Percentiles rank a stretch among this genome's conserved stretches.
phyloP scores from a whole-genome alignment of 2,329 filamentous ascomycete genomes.

The Diaporthe ampelina region DNA sequence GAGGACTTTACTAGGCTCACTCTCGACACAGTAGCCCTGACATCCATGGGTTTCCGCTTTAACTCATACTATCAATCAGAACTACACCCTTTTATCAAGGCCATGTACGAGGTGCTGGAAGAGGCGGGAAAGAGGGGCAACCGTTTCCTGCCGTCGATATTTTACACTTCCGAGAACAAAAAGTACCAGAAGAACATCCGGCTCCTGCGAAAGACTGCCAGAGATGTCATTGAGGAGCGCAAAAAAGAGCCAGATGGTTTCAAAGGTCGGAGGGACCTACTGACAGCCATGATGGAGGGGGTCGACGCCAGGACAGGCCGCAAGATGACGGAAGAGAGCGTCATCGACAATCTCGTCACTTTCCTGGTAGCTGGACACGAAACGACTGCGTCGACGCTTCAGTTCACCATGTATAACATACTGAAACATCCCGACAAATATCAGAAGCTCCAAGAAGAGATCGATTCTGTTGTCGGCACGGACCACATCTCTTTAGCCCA shows the following conservation, averaged over 20 bases:
- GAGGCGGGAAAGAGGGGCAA: not conserved
- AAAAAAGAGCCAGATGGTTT: not conserved
- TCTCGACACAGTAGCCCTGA: conserved; percentile 45
- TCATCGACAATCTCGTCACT: conserved; percentile 43
- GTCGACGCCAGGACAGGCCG: not conserved
- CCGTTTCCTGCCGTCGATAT: conserved; percentile 13
- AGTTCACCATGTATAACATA: conserved; percentile 41
- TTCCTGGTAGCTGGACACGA: conserved; percentile 41
- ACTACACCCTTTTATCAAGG: conserved; percentile 68
- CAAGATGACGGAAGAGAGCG: conserved; percentile 39
- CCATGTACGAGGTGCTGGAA: conserved; percentile 55
- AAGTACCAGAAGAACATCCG: not conserved
- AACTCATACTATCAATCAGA: conserved; percentile 71
- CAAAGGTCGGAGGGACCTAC: not conserved
- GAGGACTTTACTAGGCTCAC: conserved; percentile 64
- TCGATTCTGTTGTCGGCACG: conserved; percentile 42
- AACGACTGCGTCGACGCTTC: conserved; percentile 40
- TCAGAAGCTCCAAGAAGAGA: conserved; percentile 42
- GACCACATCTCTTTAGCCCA: conserved; percentile 38
- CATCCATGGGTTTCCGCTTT: conserved; percentile 65
- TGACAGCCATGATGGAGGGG: not conserved
- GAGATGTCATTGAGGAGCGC: not conserved
- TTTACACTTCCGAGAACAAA: conserved; percentile 13
- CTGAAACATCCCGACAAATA: conserved; percentile 41
- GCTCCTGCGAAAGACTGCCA: not conserved